Evolutionary conservation across 257 asterid species (phyloP), one percentile per base, ranked within the genome.

Genomic region (Parsonsia alboflavescens): DNA sequence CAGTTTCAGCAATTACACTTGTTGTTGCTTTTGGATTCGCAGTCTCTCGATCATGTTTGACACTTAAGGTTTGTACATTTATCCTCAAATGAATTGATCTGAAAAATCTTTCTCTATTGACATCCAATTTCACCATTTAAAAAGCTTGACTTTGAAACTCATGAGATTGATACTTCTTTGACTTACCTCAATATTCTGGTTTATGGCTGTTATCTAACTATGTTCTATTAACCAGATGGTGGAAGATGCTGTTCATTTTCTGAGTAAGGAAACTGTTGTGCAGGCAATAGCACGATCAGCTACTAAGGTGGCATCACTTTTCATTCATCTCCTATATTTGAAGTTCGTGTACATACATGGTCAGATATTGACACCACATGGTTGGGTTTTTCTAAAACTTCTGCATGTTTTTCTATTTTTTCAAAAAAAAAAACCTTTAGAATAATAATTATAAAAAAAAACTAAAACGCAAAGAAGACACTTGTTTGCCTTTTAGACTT

Each of bases 21-120:
- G 99, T 95, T 48, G 99, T 95, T 80, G 88, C 99, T 77, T 95
- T 95, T 67, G 99, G 99, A 66, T 95, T 95, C 83, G 99, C 99
- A 2, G 99, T 95, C 65, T 95, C 99, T 70, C 96, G 98, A 41
- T 91, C 99, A 39, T 95, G 99, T 83, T 86, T 95, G 81, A 95
- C 98, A 70, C 98, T 95, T 4, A 94, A 95, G 99, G 99, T 95
- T 75, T 84, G 85, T 59, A 53, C 68, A 59, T 83, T 50, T 68
- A 44, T 48, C 44, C 33, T 19, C 41, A 52, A 54, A 70, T 28
- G 70, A 33, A 5, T 10, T 19, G 42, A 1, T n/a, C 19, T 66
- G 10, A 10, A 17, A 4, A 21, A 50, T 49, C 71, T 48, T 21
- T 36, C 59, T 77, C 24, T 52, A 46, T 56, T 26, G 10, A 45